A percentile compares a stretch with the other conserved stretches of the same genome.
Conservation (phyloP, 2,329 filamentous ascomycete species). For the Diaporthe destruens region DNA sequence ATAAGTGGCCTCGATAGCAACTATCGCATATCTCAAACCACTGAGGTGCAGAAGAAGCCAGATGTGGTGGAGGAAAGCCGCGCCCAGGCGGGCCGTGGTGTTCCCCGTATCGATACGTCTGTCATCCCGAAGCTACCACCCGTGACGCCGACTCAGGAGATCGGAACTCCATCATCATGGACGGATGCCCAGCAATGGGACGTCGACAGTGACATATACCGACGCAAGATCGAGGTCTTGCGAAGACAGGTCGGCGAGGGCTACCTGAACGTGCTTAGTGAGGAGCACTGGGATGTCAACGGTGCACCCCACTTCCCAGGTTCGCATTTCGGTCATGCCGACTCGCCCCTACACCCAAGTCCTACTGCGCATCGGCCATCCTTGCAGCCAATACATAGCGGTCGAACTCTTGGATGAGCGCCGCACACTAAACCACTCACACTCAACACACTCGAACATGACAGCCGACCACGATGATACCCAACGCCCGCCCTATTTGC, state of each 20-base stretch:
- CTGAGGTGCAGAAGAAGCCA: constrained; percentile 53
- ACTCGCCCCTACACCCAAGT: constrained; percentile 54
- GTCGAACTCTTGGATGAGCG: constrained; percentile 62
- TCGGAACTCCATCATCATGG: constrained; percentile 51
- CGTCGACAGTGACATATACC: constrained; percentile 81
- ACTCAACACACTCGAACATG: constrained; percentile 13
- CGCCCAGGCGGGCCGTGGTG: constrained; percentile 47
- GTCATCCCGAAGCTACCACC: constrained; percentile 52
- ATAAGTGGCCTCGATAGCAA: constrained; percentile 50
- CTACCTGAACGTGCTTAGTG: constrained; percentile 88
- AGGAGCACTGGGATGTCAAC: constrained; percentile 74
- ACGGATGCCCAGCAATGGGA: constrained; percentile 70
- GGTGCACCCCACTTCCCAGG: constrained; percentile 54
- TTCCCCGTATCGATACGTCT: constrained; percentile 56
- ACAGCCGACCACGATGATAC: constrained; percentile 41
- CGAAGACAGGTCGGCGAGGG: constrained; percentile 87
- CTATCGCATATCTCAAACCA: constrained; percentile 60
- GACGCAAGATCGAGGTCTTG: constrained; percentile 87
- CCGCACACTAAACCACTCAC: constrained; percentile 29
- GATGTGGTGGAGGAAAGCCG: constrained; percentile 51
- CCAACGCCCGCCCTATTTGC: constrained; percentile 19
- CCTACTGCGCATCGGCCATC: constrained; percentile 50
- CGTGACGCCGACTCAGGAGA: constrained; percentile 50
- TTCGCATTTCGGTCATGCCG: constrained; percentile 53
- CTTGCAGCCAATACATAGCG: constrained; percentile 64